Evolutionary conservation across 2,329 filamentous ascomycete genomes (phyloP), one percentile per base, ranked within the genome.

Genomic region (Cladophialophora chaetospira): DNA sequence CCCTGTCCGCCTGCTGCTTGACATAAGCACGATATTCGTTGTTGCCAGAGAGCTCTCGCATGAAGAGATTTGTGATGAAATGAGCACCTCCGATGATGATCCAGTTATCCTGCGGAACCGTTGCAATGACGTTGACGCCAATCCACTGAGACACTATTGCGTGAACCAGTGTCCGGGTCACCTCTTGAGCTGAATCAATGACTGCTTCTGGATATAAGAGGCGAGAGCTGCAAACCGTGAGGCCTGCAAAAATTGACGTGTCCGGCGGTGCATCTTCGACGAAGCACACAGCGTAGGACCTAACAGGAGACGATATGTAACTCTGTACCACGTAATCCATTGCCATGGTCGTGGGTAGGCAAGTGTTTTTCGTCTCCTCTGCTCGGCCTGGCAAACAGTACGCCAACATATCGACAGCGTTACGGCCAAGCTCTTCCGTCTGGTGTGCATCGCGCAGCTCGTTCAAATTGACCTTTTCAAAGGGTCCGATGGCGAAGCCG

Each of bases 41-140:
- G 69, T 95, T 95, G 5, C 94, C 94, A 68, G 91, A 95, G 2
- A 99, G 79, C 63, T 86, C 87, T 70, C 87, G 90, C 82, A 97
- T 89, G 72, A 96, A 97, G 3, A 91, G 82, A 66, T 97, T 93
- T 1, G 93, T 91, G 82, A 99, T 96, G 76, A 91, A 99, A 77
- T 93, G 92, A 0, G 93, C 89, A 44, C 95, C 88, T 11, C 93
- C 95, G 52, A 94, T 82, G 10, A 93, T 87, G 17, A 95, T 85
- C 94, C 94, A 99, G 52, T 86, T 84, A 71, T 99, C 94, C 49
- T 82, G 81, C 15, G 86, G 84, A 36, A 88, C 85, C 68, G 91
- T 89, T 0, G 94, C 88, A 45, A 96, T 87, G 64, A 99, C 89
- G 68, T 92, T 92, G 62, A 99, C 88, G 13, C 94, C 94, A 63